These are phyloP conservation scores for Colletotrichum sp. DNA, from an alignment of 2,329 filamentous ascomycete species.

Conservation along the genomic window DNA sequence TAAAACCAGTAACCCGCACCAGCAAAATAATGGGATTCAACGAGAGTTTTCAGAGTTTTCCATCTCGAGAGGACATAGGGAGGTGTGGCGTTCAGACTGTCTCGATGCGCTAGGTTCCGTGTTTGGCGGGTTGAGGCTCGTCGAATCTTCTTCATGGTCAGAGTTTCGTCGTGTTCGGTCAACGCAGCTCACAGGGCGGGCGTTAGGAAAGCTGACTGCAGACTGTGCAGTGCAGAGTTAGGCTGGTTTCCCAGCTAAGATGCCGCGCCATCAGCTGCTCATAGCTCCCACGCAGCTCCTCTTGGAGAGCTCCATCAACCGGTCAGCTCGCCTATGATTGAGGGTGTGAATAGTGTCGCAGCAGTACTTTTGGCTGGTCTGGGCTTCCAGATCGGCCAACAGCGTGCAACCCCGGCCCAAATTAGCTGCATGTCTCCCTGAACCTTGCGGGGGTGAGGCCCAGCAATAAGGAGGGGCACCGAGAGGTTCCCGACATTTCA, in stretches of 20 bases:
- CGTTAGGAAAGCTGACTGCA: background rate
- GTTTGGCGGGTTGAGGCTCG: background rate
- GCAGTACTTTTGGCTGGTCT: background rate
- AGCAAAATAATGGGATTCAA: background rate
- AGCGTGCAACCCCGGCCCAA: background rate
- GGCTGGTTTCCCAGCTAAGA: background rate
- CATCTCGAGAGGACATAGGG: background rate
- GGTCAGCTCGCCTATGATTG: background rate
- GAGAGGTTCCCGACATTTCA: background rate
- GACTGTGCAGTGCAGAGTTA: background rate
- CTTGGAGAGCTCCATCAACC: background rate
- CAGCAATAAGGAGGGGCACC: background rate
- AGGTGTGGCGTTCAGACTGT: background rate
- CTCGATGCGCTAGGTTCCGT: background rate
- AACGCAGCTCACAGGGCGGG: background rate
- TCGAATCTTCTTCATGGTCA: background rate
- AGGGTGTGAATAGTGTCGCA: background rate
- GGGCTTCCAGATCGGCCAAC: conserved; percentile 6
- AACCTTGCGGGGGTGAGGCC: conserved; percentile 3
- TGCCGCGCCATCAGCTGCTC: background rate
- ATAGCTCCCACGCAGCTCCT: background rate
- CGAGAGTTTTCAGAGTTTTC: background rate
- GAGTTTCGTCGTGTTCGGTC: background rate
- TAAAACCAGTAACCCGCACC: background rate
- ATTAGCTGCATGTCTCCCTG: conserved; percentile 4